These are phyloP conservation scores for Leucocoprinus birnbaumii DNA, from an alignment of 768 basidiomycete species.

Conservation along the genomic window DNA sequence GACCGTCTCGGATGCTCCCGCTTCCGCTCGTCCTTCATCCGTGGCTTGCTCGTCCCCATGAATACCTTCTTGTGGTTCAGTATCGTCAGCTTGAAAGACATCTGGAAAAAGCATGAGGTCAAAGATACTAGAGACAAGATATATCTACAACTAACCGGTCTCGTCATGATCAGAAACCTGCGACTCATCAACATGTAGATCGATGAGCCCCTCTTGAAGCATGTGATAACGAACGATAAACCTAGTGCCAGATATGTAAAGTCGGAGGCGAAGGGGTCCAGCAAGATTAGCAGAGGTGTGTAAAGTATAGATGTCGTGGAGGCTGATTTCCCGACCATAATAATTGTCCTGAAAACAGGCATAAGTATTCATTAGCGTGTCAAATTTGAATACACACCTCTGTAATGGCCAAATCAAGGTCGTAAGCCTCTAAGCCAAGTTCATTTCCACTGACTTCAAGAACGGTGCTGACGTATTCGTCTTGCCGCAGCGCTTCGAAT, in stretches of 20 bases:
- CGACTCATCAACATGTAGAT: slow-evolving; percentile 15
- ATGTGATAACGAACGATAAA: slow-evolving; percentile 66
- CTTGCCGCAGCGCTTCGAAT: slow-evolving; percentile 70
- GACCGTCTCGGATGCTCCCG: not conserved
- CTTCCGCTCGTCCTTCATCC: not conserved
- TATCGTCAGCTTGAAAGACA: slow-evolving; percentile 11
- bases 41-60: slow-evolving; percentile 1
- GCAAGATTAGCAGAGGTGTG: slow-evolving; percentile 62
- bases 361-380: slow-evolving; percentile 4
- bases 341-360: slow-evolving; percentile 54
- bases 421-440: slow-evolving; percentile 67
- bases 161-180: slow-evolving; percentile 8
- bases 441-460: slow-evolving; percentile 55
- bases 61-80: slow-evolving; percentile 14
- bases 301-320: slow-evolving; percentile 70
- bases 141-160: not conserved
- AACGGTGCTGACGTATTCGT: slow-evolving; percentile 45
- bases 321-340: slow-evolving; percentile 62
- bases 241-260: slow-evolving; percentile 48
- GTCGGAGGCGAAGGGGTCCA: slow-evolving; percentile 61
- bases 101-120: not conserved
- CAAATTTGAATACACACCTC: slow-evolving; percentile 45
- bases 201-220: slow-evolving; percentile 55
- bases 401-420: slow-evolving; percentile 58
- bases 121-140: not conserved